Evolutionary conservation across 108 stramenopile species (phyloP), one percentile per base, ranked within the genome.

Genomic region (Nitzschia inconspicua): DNA sequence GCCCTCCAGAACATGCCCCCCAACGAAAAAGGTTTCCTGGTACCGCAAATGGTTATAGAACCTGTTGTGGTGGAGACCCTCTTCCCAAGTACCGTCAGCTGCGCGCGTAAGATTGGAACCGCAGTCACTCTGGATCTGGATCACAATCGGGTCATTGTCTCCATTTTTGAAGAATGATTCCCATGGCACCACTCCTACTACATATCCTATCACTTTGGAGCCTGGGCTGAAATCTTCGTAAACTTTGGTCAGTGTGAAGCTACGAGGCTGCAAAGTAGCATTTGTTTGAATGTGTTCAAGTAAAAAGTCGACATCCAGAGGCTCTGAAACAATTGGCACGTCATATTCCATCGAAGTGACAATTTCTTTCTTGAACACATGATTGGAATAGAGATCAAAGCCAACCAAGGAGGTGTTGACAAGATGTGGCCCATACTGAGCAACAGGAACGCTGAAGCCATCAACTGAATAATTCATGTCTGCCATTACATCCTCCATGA

Each of bases 291-390:
- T 39, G n/a, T 0, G n/a, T 19, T 57, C 25, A 23, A 66, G 24
- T 27, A 66, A 40, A 48, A 66, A 66, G 9, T 18, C 27, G 2
- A 66, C 44, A 23, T 66, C 54, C 47, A 39, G 13, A 26, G 44
- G 16, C 46, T 66, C 65, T 10, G 65, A 57, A 14, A 66, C 39
- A 27, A 66, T 56, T 8, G 65, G 65, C 8, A 66, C 52, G 25
- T 57, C 56, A 36, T 66, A 66, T 57, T 66, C 65, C 22, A 66
- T 42, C 44, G 56, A 47, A 1, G 65, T 28, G 11, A 66, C 32
- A 26, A 66, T 55, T 46, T 66, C 65, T 35, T 66, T 66, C 20
- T 48, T 46, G 35, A 66, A 66, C 3, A 57, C 40, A 7, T 44
- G 65, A 28, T 66, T 55, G 7, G 55, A 14, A 28, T 34, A 48